Evolutionary conservation across 306 rosid genomes (phyloP).

Genomic region (Inga laurina): DNA sequence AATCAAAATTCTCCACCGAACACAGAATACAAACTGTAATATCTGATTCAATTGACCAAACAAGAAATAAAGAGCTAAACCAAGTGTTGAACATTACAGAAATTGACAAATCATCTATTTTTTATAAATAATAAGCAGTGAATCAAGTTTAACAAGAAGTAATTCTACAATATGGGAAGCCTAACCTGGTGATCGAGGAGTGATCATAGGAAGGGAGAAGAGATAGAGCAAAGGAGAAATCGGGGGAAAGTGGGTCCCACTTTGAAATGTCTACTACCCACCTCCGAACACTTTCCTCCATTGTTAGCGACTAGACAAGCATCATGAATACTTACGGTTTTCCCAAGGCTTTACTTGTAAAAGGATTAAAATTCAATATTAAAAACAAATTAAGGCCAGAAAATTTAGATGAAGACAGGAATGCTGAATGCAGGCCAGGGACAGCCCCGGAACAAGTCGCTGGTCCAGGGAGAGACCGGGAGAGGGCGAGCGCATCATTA

Average conservation of each 20-base stretch:
- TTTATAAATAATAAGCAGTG: background rate
- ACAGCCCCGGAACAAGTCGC: background rate
- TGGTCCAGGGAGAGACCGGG: background rate
- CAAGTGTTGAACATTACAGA: background rate
- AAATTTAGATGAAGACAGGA: background rate
- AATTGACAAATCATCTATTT: background rate
- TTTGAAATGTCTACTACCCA: slow-evolving; percentile 75
- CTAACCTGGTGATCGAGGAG: slow-evolving; percentile 60
- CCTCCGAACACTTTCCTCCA: slow-evolving; percentile 74
- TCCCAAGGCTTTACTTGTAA: background rate
- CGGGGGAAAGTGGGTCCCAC: slow-evolving; percentile 69
- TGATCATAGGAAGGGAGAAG: slow-evolving; percentile 58
- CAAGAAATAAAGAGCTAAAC: background rate
- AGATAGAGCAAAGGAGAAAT: slow-evolving; percentile 60
- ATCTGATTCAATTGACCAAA: background rate
- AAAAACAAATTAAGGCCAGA: background rate
- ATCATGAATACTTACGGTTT: background rate
- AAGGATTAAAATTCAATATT: background rate
- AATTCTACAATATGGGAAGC: background rate
- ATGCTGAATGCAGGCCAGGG: background rate
- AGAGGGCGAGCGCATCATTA: no score
- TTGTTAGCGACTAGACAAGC: background rate
- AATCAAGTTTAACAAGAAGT: background rate
- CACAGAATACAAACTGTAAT: background rate
- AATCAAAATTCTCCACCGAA: background rate